A percentile compares a stretch with the other conserved stretches of the same genome.
These are phyloP conservation scores for Dryas octopetala DNA, from an alignment of 306 rosid species.

Conservation along the genomic window DNA sequence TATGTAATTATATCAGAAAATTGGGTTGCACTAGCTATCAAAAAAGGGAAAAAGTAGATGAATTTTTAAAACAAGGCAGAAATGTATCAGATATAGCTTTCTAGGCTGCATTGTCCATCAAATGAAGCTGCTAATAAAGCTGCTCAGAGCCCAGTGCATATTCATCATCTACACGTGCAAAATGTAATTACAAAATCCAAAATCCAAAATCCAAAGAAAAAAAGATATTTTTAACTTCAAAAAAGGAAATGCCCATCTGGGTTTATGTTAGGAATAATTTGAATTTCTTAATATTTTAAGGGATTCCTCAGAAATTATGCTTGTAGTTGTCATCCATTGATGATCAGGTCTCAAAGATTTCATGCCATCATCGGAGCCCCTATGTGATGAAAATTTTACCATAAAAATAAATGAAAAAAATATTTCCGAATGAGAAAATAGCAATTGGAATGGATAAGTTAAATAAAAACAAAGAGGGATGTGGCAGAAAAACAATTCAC, in stretches of 20 bases:
- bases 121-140: conserved; percentile 28
- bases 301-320: conserved; percentile 86
- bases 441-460: too few relatives aligned
- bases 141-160: conserved; percentile 99
- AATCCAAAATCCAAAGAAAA: too few relatives aligned
- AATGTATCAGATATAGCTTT: conserved; percentile 84
- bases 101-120: conserved; percentile 94
- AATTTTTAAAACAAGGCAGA: background rate
- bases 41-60: background rate
- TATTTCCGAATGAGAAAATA: background rate
- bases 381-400: too few relatives aligned
- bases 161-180: conserved; percentile 37
- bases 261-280: too few relatives aligned
- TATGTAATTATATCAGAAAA: too few relatives aligned
- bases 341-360: conserved; percentile 99
- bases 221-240: too few relatives aligned
- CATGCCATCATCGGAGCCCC: conserved; percentile 93
- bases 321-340: conserved; percentile 75
- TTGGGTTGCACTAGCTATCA: background rate
- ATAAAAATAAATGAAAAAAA: background rate
- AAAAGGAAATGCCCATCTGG: too few relatives aligned
- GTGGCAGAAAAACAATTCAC: conserved; percentile 73
- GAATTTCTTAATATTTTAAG: too few relatives aligned
- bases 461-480: conserved; percentile 8
- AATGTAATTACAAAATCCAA: too few relatives aligned